phyloP scores from a whole-genome alignment of 2,329 filamentous ascomycete species.

The Beauveria sp. region DNA sequence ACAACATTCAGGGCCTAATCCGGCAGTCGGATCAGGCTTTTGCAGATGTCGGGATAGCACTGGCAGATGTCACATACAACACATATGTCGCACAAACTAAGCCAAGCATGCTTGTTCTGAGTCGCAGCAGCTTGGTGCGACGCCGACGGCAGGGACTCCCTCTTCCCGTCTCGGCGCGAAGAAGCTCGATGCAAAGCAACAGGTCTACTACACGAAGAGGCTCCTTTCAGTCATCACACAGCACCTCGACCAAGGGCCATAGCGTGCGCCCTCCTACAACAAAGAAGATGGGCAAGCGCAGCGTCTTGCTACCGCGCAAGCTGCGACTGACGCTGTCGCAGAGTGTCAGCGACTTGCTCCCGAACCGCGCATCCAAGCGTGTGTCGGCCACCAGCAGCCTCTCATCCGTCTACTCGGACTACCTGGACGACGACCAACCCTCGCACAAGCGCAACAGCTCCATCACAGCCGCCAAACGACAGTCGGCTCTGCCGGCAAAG shows the following conservation, averaged over 20 bases:
- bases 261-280: neutral
- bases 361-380: slow-evolving; percentile 44
- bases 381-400: slow-evolving; percentile 20
- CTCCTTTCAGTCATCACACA: neutral
- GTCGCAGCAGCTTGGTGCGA: neutral
- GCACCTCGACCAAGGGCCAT: neutral
- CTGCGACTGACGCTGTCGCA: slow-evolving; percentile 45
- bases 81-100: neutral
- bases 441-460: slow-evolving; percentile 6
- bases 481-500: neutral
- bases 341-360: slow-evolving; percentile 51
- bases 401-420: slow-evolving; percentile 50
- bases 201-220: neutral
- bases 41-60: slow-evolving; percentile 33
- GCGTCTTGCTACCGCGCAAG: slow-evolving; percentile 4
- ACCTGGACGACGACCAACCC: slow-evolving; percentile 37
- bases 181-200: neutral
- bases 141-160: neutral
- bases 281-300: slow-evolving; percentile 10
- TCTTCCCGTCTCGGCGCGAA: neutral
- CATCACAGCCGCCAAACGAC: slow-evolving; percentile 6
- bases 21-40: slow-evolving; percentile 44
- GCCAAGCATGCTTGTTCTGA: neutral
- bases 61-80: slow-evolving; percentile 28
- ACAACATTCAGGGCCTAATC: slow-evolving; percentile 38